Evolutionary conservation across 73 alveolate genomes (phyloP).

Genomic region (Durusdinium trenchii): DNA sequence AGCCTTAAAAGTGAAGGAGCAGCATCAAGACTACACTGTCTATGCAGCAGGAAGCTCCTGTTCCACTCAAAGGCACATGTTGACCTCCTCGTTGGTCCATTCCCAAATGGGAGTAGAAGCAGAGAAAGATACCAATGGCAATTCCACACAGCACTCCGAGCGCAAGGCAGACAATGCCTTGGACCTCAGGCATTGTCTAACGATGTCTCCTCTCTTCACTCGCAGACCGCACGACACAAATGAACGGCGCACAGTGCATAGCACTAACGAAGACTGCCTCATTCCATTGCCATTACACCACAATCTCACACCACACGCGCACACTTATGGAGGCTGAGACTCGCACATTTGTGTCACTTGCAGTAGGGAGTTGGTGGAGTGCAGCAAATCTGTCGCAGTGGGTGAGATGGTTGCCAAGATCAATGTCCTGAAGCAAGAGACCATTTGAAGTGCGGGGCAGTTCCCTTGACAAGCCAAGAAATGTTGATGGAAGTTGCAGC

Average conservation of each 20-base stretch:
- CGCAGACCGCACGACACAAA: too few relatives aligned
- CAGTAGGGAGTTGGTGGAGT: slow-evolving; percentile 73
- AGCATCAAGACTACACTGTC: too few relatives aligned
- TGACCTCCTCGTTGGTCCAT: slow-evolving; percentile 45
- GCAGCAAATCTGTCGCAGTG: slow-evolving; percentile 87
- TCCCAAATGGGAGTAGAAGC: slow-evolving; percentile 59
- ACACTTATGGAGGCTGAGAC: neutral
- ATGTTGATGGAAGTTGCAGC: neutral
- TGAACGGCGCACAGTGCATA: too few relatives aligned
- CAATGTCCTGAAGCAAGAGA: slow-evolving; percentile 70
- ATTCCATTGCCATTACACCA: too few relatives aligned
- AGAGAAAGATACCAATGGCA: slow-evolving; percentile 38
- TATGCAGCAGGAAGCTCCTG: neutral
- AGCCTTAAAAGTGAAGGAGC: too few relatives aligned
- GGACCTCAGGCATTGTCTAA: neutral
- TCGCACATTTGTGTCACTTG: slow-evolving; percentile 81
- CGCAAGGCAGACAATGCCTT: slow-evolving; percentile 35
- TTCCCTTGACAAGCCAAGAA: neutral
- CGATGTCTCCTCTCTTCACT: too few relatives aligned
- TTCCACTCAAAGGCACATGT: neutral
- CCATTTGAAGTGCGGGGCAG: too few relatives aligned
- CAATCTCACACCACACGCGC: too few relatives aligned
- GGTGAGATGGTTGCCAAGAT: slow-evolving; percentile 74
- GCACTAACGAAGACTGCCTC: too few relatives aligned
- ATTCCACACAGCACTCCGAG: slow-evolving; percentile 74